A percentile compares a stretch with the other conserved stretches of the same genome.
phyloP scores from a whole-genome alignment of 2,329 filamentous ascomycete species.

The Stachybotrys echinatus region DNA sequence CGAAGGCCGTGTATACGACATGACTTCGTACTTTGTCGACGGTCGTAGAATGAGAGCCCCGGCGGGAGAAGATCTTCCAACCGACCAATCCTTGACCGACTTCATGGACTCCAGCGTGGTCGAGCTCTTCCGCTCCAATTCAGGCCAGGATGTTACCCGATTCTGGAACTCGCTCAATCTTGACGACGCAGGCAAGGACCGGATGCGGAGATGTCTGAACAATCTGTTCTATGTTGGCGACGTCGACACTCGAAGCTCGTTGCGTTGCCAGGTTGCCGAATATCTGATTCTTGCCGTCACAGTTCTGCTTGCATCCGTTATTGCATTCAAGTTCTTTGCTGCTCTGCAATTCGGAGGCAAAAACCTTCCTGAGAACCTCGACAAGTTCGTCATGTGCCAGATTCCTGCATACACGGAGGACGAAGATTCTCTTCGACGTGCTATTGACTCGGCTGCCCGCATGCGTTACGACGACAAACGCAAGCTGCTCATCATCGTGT shows the following conservation, averaged over 20 bases:
- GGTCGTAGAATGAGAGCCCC: slow-evolving; percentile 61
- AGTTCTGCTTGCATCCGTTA: slow-evolving; percentile 71
- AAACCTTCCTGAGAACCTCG: slow-evolving; percentile 88
- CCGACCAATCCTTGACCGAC: slow-evolving; percentile 50
- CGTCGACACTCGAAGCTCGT: slow-evolving; percentile 83
- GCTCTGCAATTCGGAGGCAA: slow-evolving; percentile 90
- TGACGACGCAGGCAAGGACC: slow-evolving; percentile 45
- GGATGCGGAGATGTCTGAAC: slow-evolving; percentile 81
- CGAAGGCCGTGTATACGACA: slow-evolving; percentile 76
- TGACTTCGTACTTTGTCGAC: slow-evolving; percentile 76
- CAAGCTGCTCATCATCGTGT: slow-evolving; percentile 87
- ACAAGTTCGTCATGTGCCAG: slow-evolving; percentile 98
- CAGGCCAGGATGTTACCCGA: slow-evolving; percentile 77
- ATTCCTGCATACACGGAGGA: slow-evolving; percentile 98
- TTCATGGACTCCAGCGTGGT: slow-evolving; percentile 79
- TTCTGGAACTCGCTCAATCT: slow-evolving; percentile 71
- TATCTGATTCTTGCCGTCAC: slow-evolving; percentile 88
- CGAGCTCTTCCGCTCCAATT: slow-evolving; percentile 67
- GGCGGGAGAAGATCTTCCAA: slow-evolving; percentile 42
- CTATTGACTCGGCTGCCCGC: slow-evolving; percentile 89
- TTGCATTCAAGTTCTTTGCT: slow-evolving; percentile 94
- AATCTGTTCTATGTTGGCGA: slow-evolving; percentile 94
- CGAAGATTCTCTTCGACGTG: slow-evolving; percentile 92
- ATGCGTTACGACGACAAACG: slow-evolving; percentile 99
- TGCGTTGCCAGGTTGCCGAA: slow-evolving; percentile 77